A percentile compares a stretch with the other conserved stretches of the same genome.
phyloP scores from a whole-genome alignment of 2,329 filamentous ascomycete species.

The Aureobasidium sp. region DNA sequence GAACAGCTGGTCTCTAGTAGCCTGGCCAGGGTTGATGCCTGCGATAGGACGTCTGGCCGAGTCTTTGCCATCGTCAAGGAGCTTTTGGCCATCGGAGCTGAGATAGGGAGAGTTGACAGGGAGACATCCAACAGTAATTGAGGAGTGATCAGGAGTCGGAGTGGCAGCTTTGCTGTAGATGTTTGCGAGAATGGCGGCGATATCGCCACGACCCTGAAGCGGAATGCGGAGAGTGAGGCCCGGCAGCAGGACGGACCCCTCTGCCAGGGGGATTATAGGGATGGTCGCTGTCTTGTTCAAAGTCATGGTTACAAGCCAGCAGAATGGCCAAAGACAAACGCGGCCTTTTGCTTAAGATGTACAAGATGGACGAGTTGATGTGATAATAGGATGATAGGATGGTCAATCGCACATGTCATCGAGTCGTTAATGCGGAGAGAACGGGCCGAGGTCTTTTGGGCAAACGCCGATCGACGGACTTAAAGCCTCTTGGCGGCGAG shows the following conservation, averaged over 20 bases:
- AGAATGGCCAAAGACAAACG: not conserved
- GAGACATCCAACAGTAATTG: conserved; percentile 78
- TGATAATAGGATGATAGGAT: not conserved
- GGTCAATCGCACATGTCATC: conserved; percentile 2
- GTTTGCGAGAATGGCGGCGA: conserved; percentile 78
- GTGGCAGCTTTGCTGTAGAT: conserved; percentile 71
- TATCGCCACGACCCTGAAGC: conserved; percentile 75
- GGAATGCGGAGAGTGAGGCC: conserved; percentile 79
- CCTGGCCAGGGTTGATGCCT: conserved; percentile 45
- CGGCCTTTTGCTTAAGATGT: not conserved
- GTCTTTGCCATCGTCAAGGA: conserved; percentile 59
- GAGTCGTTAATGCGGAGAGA: not conserved
- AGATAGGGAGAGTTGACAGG: conserved; percentile 73
- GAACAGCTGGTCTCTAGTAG: conserved; percentile 60
- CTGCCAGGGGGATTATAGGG: conserved; percentile 75
- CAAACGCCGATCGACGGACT: not conserved
- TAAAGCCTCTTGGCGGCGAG: not conserved
- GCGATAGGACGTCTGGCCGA: conserved; percentile 40
- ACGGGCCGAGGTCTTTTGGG: conserved; percentile 9
- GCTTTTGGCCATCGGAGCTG: conserved; percentile 64
- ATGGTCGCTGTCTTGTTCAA: conserved; percentile 31
- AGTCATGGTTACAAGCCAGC: conserved; percentile 8
- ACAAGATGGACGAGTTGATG: not conserved
- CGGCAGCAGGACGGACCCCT: conserved; percentile 75
- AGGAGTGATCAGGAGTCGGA: conserved; percentile 54